Evolutionary conservation across 140 eudicot genomes (phyloP).

Genomic region (Bidens hawaiensis): DNA sequence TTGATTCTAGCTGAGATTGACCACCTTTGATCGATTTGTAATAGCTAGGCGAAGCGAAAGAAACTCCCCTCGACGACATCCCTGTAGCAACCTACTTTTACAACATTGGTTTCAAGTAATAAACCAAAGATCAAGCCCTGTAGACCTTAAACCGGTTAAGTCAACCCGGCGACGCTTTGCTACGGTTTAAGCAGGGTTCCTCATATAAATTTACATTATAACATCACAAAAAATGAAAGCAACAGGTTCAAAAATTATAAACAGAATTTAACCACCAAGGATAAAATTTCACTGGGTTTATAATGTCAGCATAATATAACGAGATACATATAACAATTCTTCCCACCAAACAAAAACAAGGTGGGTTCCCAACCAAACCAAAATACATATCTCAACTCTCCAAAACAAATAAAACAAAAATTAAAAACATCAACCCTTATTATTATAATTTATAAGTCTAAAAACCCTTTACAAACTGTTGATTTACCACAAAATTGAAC

Average conservation of each 20-base stretch:
- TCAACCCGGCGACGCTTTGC: too few species aligned
- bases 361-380: constrained; percentile 56
- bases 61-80: too few species aligned
- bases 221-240: not conserved
- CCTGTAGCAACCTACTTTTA: too few species aligned
- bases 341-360: constrained; percentile 63
- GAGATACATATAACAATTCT: constrained; percentile 40
- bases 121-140: too few species aligned
- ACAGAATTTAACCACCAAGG: not conserved
- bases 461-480: constrained; percentile 57
- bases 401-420: constrained; percentile 21
- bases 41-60: too few species aligned
- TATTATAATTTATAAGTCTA: constrained; percentile 46
- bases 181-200: too few species aligned
- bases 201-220: too few species aligned
- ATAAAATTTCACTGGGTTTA: constrained; percentile 39
- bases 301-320: constrained; percentile 13
- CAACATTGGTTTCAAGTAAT: too few species aligned
- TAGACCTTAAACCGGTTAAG: too few species aligned
- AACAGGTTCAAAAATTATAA: not conserved
- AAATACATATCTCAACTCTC: constrained; percentile 25
- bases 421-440: constrained; percentile 45
- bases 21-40: too few species aligned
- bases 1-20: too few species aligned
- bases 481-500: constrained; percentile 56